A percentile compares a stretch with the other conserved stretches of the same genome.
phyloP scores from a whole-genome alignment of 2,329 filamentous ascomycete species.

The Arthroderma sp. region DNA sequence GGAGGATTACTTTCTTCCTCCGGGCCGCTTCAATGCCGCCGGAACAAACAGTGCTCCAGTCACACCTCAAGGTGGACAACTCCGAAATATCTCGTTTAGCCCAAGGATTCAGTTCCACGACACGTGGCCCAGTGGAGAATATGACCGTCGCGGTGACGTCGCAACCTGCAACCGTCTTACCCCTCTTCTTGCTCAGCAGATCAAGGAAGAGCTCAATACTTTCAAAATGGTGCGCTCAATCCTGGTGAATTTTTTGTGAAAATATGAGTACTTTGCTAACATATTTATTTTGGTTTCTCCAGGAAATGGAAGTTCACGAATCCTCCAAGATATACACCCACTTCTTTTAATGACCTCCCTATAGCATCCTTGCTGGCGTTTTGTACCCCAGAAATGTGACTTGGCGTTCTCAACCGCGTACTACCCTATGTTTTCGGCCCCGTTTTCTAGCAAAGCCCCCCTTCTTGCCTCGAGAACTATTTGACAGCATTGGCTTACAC shows the following conservation, averaged over 20 bases:
- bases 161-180: conserved; percentile 96
- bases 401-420: conserved; percentile 3
- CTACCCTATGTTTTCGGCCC: neutral
- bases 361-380: conserved; percentile 10
- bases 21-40: conserved; percentile 52
- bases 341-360: conserved; percentile 64
- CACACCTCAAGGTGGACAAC: conserved; percentile 55
- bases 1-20: conserved; percentile 82
- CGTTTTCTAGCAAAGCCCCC: neutral
- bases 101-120: conserved; percentile 90
- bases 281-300: conserved; percentile 14
- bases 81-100: conserved; percentile 61
- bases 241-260: neutral
- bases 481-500: neutral
- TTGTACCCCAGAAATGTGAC: conserved; percentile 3
- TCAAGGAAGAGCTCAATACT: conserved; percentile 97
- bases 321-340: conserved; percentile 98
- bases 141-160: conserved; percentile 89
- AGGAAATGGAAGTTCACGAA: conserved; percentile 99
- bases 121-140: conserved; percentile 90
- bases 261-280: conserved; percentile 2
- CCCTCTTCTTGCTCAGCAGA: conserved; percentile 93
- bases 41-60: conserved; percentile 69
- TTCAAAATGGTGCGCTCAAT: conserved; percentile 81
- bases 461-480: neutral